A percentile compares a stretch with the other conserved stretches of the same genome.
phyloP scores from a whole-genome alignment of 1,284 basidiomycete genomes.

The Mycena sp. region DNA sequence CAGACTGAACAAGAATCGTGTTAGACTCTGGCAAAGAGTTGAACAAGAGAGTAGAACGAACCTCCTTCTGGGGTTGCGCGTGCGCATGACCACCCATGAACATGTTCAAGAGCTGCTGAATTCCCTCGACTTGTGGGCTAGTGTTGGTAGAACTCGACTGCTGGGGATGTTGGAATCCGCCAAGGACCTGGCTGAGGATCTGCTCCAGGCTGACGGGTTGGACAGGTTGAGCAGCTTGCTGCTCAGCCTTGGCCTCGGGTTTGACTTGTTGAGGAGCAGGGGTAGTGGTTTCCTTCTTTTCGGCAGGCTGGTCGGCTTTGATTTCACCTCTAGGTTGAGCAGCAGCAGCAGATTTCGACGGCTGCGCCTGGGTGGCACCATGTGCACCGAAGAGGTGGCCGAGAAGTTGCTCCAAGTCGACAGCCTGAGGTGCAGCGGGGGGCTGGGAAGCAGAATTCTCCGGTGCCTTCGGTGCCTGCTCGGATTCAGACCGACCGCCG shows the following conservation, averaged over 20 bases:
- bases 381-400: slow-evolving; percentile 2
- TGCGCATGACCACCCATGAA: not conserved
- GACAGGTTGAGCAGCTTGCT: not conserved
- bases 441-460: no score
- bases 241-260: not conserved
- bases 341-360: not conserved
- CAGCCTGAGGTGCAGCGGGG: not conserved
- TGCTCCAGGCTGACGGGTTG: no score
- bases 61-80: not conserved
- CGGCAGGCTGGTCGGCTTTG: not conserved
- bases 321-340: no score
- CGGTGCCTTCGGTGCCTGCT: not conserved
- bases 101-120: slow-evolving; percentile 2
- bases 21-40: not conserved
- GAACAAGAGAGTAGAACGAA: not conserved
- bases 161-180: not conserved
- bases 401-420: slow-evolving; percentile 12
- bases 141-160: no score
- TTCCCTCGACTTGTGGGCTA: not conserved
- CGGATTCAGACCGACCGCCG: not conserved
- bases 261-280: not conserved
- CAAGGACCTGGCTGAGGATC: slow-evolving; percentile 2
- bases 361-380: not conserved
- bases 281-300: not conserved
- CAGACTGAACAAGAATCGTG: not conserved